Conservation (phyloP, 371 early-diverging fungal genomes). For the Parasitella parasitica region DNA sequence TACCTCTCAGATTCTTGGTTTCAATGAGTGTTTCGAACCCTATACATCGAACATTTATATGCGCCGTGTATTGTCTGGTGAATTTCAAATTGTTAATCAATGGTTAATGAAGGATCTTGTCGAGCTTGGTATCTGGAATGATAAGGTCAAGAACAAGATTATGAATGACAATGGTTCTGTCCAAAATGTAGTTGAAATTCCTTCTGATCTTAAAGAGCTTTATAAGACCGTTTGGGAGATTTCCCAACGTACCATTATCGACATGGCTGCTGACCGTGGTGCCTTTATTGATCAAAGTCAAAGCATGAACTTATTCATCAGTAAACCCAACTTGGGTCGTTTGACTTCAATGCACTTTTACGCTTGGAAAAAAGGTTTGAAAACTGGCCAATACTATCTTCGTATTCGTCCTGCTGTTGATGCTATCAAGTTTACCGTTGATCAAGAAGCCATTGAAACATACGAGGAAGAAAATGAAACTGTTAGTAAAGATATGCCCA, state of each 20-base stretch:
- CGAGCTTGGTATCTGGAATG: slow-evolving; percentile 92
- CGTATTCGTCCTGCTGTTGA: slow-evolving; percentile 96
- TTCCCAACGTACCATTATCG: slow-evolving; percentile 80
- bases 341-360: slow-evolving; percentile 99
- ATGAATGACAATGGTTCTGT: slow-evolving; percentile 95
- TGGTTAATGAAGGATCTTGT: slow-evolving; percentile 94
- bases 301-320: slow-evolving; percentile 96
- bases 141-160: slow-evolving; percentile 93
- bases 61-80: slow-evolving; percentile 96
- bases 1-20: slow-evolving; percentile 97
- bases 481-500: not conserved
- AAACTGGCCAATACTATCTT: slow-evolving; percentile 99
- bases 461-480: slow-evolving; percentile 49
- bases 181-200: slow-evolving; percentile 80
- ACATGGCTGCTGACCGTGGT: slow-evolving; percentile 90
- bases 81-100: slow-evolving; percentile 98
- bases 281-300: slow-evolving; percentile 98
- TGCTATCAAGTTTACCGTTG: slow-evolving; percentile 85
- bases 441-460: slow-evolving; percentile 39
- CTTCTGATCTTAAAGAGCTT: slow-evolving; percentile 83
- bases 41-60: slow-evolving; percentile 96
- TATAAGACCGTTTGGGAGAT: slow-evolving; percentile 99
- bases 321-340: slow-evolving; percentile 89
- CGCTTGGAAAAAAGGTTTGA: slow-evolving; percentile 97
- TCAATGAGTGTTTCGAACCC: slow-evolving; percentile 99